phyloP scores from a whole-genome alignment of 169 alveolate genomes.

The Eimeria tenella region DNA sequence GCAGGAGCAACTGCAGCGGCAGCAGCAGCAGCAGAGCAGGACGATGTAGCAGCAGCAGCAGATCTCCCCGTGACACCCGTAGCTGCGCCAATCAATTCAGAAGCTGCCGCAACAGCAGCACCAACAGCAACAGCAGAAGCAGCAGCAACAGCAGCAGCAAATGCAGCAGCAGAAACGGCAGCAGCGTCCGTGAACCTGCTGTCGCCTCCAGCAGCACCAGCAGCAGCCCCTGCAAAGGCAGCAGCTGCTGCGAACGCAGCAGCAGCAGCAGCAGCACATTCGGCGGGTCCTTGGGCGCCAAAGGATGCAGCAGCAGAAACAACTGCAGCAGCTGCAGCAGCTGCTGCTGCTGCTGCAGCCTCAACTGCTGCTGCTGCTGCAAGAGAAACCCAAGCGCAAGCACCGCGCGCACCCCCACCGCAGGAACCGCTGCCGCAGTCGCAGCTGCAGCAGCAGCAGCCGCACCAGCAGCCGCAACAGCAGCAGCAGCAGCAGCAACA shows the following conservation, averaged over 20 bases:
- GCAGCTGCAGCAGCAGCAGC: constrained; percentile 29
- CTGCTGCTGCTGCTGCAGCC: constrained; percentile 4
- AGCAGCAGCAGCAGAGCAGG: neutral
- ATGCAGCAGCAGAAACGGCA: neutral
- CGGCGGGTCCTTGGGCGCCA: neutral
- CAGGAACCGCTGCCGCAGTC: neutral
- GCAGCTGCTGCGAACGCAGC: neutral
- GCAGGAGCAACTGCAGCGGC: constrained; percentile 12
- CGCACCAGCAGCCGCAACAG: neutral
- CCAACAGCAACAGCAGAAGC: constrained; percentile 3
- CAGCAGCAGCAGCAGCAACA: constrained; percentile 42
- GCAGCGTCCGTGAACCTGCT: neutral
- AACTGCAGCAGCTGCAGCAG: constrained; percentile 21
- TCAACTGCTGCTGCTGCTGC: constrained; percentile 8
- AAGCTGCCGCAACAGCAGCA: neutral
- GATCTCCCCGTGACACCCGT: neutral
- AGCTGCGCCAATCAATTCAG: neutral
- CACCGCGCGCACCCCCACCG: neutral
- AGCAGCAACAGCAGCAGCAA: neutral
- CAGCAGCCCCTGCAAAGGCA: neutral
- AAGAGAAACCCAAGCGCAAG: neutral
- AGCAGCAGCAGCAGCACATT: neutral
- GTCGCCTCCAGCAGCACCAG: neutral
- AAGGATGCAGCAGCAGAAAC: neutral
- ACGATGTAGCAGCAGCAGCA: neutral